A percentile compares a stretch with the other conserved stretches of the same genome.
Evolutionary conservation across 805 yeast species (phyloP).

Genomic region (Candida michaelii): DNA sequence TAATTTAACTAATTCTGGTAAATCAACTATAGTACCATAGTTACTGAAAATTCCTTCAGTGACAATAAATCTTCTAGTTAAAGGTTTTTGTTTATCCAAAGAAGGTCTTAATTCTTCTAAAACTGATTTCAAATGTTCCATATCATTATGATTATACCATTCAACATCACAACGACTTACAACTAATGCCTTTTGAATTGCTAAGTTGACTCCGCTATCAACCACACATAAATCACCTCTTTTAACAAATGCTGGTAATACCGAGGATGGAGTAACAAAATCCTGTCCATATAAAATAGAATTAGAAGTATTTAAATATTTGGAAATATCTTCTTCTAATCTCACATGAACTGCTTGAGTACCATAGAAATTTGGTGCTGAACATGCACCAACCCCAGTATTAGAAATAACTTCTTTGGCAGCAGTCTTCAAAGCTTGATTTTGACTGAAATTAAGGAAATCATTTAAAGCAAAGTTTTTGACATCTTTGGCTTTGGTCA

Average conservation of each 20-base stretch:
- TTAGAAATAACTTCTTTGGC: constrained; percentile 60
- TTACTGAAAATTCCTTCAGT: constrained; percentile 88
- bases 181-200: constrained; percentile 84
- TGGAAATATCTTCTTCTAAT: constrained; percentile 72
- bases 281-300: constrained; percentile 93
- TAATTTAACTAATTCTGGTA: constrained; percentile 66
- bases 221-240: constrained; percentile 93
- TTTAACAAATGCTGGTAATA: constrained; percentile 88
- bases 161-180: constrained; percentile 84
- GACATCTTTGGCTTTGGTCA: constrained; percentile 31
- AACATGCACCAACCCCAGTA: constrained; percentile 97
- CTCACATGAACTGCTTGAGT: constrained; percentile 87
- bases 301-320: constrained; percentile 72
- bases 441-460: constrained; percentile 60
- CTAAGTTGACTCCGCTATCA: constrained; percentile 72
- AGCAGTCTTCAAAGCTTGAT: constrained; percentile 45
- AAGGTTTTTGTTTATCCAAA: constrained; percentile 63
- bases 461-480: constrained; percentile 73
- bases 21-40: constrained; percentile 75
- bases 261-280: constrained; percentile 80
- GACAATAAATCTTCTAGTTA: constrained; percentile 86
- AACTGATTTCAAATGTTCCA: constrained; percentile 73
- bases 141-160: constrained; percentile 85
- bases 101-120: constrained; percentile 61
- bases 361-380: constrained; percentile 97